Base-by-base conservation (phyloP, 176 grass and related monocot species). In the Tillandsia leiboldiana region DNA sequence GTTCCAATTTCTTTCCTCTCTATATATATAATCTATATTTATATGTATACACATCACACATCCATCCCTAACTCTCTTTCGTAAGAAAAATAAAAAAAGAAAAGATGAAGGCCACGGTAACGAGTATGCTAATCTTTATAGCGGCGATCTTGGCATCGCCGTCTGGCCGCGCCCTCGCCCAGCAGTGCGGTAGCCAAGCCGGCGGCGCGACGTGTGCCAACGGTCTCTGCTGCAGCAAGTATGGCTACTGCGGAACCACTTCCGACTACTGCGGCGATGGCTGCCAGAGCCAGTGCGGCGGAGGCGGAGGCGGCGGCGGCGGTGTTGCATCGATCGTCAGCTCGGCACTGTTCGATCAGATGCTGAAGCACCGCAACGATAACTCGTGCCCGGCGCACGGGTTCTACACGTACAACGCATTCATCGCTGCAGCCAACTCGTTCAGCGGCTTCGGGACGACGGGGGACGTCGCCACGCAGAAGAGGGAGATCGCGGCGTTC, bases 291-390 rank as follows among this genome's bases (percentile, higher is more conserved):
- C 75, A 82, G 61, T 87, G 84, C 71, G 10, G 2, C 23, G 28
- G 0, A 15, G 12, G 50, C 51, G 18, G 11, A 15, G 12, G 1
- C 13, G 14, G 12, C 23, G 68, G 69, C 59, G 49, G 52, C 2
- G 72, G 20, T 7, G 85, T 85, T 0, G 63, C 58, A 18, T 87
- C 88, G 27, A 53, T 91, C 22, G 3, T 91, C 29, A 61, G 80
- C 2, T 65, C 11, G 5, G 22, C 77, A 17, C 12, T 73, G 4
- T 91, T 91, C 65, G 81, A 91, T 0, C 42, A 56, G 62, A 81
- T 91, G 77, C 77, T 91, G 10, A 70, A 72, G 50, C 77, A 87
- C 73, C 81, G 83, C 56, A 78, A 91, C 73, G 87, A 86, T 9
- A 51, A 2, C 0, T 18, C 47, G 4, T 90, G 83, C 49, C 62